These are phyloP conservation scores for Rhizopogon salebrosus DNA, from an alignment of 768 basidiomycete genomes.

Conservation along the genomic window DNA sequence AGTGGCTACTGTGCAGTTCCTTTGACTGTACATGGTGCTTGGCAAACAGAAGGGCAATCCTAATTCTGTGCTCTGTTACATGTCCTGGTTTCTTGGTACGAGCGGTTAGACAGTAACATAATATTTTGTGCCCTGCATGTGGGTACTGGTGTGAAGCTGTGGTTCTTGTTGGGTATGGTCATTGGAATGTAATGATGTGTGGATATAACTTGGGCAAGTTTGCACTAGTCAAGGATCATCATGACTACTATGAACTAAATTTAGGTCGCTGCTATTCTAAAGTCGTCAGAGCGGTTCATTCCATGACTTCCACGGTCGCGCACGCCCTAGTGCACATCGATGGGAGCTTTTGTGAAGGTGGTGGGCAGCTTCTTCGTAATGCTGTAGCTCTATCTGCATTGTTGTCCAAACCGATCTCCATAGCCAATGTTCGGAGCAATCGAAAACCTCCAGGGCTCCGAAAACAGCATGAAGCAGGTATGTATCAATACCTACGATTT, in stretches of 20 bases:
- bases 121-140: no score
- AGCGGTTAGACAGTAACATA: no score
- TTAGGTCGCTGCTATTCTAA: no score
- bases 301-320: conserved; percentile 9
- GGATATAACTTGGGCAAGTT: no score
- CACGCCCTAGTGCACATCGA: conserved; percentile 28
- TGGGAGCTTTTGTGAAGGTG: conserved; percentile 45
- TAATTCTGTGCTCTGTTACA: no score
- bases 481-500: neutral
- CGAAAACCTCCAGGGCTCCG: conserved; percentile 62
- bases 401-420: conserved; percentile 51
- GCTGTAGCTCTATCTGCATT: conserved; percentile 62
- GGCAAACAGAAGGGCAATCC: neutral
- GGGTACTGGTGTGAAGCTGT: no score
- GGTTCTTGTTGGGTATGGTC: no score
- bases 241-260: no score
- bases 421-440: conserved; percentile 55
- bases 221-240: no score
- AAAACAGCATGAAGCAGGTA: conserved; percentile 69
- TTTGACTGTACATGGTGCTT: conserved; percentile 44
- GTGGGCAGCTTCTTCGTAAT: conserved; percentile 73
- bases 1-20: conserved; percentile 41
- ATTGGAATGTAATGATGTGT: no score
- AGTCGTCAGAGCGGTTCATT: conserved; percentile 20
- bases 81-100: no score